Evolutionary conservation across 106 monocot species (phyloP).

Genomic region (Dendrobium catenatum): DNA sequence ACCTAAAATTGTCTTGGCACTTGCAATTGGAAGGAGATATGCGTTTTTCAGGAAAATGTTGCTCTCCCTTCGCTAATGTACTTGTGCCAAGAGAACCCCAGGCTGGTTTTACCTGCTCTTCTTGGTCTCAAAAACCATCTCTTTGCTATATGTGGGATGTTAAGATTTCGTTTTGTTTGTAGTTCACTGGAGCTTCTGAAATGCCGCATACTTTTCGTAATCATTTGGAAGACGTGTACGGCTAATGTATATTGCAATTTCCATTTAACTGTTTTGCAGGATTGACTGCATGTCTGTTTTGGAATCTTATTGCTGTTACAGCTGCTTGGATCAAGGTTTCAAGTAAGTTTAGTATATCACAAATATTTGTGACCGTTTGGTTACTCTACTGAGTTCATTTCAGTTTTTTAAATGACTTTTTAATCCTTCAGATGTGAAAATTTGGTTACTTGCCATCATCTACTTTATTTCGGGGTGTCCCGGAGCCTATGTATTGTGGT

Average conservation of each 20-base stretch:
- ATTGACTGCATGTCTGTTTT: conserved; percentile 61
- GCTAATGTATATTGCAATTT: not conserved
- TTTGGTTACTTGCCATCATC: conserved; percentile 90
- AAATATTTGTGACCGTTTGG: not conserved
- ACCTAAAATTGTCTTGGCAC: not conserved
- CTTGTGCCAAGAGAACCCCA: not conserved
- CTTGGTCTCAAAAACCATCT: not conserved
- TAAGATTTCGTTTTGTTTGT: not conserved
- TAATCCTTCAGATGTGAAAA: conserved; percentile 44
- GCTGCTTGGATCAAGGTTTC: conserved; percentile 70
- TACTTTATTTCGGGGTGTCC: conserved; percentile 87
- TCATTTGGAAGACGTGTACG: not conserved
- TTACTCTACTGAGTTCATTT: not conserved
- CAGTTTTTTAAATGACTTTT: conserved; percentile 3
- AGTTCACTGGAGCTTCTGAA: not conserved
- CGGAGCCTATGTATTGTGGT: conserved; percentile 93
- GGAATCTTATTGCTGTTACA: conserved; percentile 81
- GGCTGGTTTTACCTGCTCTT: not conserved
- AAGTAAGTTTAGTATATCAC: not conserved
- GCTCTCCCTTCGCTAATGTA: not conserved
- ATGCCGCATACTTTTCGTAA: not conserved
- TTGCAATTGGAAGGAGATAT: not conserved
- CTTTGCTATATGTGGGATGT: not conserved
- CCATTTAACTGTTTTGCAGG: conserved; percentile 33
- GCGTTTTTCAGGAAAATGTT: not conserved